These are phyloP conservation scores for Solanum gandarillasii DNA, from an alignment of 257 asterid species.

Conservation along the genomic window DNA sequence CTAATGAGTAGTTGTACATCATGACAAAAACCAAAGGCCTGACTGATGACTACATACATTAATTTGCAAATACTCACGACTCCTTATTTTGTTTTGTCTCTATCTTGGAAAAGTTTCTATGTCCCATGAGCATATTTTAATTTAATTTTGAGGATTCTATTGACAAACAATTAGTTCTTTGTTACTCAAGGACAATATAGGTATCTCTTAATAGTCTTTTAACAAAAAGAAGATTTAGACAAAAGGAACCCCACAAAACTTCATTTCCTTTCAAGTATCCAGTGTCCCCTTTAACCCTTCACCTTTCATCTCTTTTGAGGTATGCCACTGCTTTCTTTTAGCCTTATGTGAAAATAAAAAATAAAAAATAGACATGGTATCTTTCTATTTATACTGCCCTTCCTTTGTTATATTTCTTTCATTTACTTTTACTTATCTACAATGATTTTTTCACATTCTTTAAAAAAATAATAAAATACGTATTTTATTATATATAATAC, in stretches of 20 bases:
- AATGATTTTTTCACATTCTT: not conserved
- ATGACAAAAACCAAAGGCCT: constrained; percentile 30
- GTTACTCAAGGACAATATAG: constrained; percentile 55
- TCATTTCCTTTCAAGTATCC: constrained; percentile 59
- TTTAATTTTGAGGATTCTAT: constrained; percentile 40
- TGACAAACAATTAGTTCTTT: constrained; percentile 65
- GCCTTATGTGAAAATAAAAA: not conserved
- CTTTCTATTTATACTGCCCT: constrained; percentile 3
- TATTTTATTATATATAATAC: no score
- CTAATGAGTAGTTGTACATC: constrained; percentile 14
- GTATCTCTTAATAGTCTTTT: constrained; percentile 11
- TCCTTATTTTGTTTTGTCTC: constrained; percentile 15
- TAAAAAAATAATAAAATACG: rapidly evolving
- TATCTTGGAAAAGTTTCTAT: constrained; percentile 22
- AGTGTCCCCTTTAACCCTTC: constrained; percentile 36
- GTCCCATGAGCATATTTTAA: not conserved
- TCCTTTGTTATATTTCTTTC: not conserved
- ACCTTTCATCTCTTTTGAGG: constrained; percentile 58
- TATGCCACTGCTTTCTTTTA: not conserved
- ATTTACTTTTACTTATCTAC: rapidly evolving
- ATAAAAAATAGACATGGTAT: not conserved
- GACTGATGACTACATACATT: not conserved
- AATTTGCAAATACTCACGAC: not conserved
- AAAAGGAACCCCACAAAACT: constrained; percentile 52
- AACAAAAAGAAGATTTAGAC: constrained; percentile 28